These are phyloP conservation scores for Uronychia setigera DNA, from an alignment of 73 alveolate species.

Conservation along the genomic window DNA sequence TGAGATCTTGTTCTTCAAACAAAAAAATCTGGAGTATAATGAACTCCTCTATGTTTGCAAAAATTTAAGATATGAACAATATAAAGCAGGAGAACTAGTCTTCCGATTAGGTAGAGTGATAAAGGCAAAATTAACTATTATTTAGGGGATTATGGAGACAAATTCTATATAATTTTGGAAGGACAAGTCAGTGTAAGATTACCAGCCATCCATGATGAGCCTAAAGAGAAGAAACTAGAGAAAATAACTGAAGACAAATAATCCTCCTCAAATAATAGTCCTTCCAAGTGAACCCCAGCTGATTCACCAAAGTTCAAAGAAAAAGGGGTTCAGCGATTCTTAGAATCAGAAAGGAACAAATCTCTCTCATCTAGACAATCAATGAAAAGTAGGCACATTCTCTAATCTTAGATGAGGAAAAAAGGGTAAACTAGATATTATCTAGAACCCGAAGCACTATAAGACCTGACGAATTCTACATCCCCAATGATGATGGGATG, in stretches of 20 bases:
- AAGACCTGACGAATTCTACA: background rate
- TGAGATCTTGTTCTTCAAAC: background rate
- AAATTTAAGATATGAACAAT: background rate
- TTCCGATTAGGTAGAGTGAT: background rate
- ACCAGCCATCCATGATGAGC: background rate
- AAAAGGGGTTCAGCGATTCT: no score
- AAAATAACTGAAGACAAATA: background rate
- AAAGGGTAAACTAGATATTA: no score
- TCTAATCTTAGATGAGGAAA: no score
- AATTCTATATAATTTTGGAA: conserved; percentile 22
- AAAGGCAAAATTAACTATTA: background rate
- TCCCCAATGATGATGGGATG: background rate
- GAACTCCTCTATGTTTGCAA: background rate
- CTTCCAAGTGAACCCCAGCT: background rate
- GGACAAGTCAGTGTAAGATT: conserved; percentile 36
- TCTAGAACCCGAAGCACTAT: no score
- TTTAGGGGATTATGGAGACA: conserved; percentile 31
- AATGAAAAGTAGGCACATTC: no score
- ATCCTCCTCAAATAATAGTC: background rate
- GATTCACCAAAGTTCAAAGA: no score
- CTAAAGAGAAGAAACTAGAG: no score
- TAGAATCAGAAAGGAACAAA: no score
- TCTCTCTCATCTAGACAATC: no score
- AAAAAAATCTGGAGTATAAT: background rate
- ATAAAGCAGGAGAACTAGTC: background rate